Conservation (phyloP, 2,329 filamentous ascomycete genomes). For the Falciphora oryzae region DNA sequence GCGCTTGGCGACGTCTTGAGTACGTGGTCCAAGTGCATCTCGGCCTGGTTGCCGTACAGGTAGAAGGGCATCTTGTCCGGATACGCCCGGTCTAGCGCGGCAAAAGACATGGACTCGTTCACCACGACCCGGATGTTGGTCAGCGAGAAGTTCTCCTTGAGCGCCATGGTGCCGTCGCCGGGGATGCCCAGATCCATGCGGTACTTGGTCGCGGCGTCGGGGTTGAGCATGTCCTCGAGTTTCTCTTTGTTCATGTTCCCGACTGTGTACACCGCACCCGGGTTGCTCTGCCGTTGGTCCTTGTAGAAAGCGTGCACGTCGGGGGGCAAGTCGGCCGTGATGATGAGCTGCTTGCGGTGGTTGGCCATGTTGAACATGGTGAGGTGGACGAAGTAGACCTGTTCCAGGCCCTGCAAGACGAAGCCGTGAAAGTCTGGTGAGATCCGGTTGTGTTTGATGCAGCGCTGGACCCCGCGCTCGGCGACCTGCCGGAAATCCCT, state of each 20-base stretch:
- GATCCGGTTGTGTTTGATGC: conserved; percentile 29
- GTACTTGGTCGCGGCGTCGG: too few species aligned
- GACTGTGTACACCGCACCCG: background rate
- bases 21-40: conserved; percentile 37
- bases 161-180: background rate
- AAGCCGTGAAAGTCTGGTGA: conserved; percentile 30
- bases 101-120: too few species aligned
- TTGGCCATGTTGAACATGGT: conserved; percentile 35
- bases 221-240: conserved; percentile 18
- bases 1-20: conserved; percentile 35
- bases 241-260: background rate
- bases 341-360: conserved; percentile 31
- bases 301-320: conserved; percentile 16
- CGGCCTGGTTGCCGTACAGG: conserved; percentile 31
- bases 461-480: conserved; percentile 23
- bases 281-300: background rate
- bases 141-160: background rate
- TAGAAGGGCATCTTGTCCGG: conserved; percentile 35
- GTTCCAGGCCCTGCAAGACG: conserved; percentile 28
- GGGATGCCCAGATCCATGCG: too few species aligned
- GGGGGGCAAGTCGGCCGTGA: conserved; percentile 22
- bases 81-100: too few species aligned
- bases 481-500: conserved; percentile 26
- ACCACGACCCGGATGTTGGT: too few species aligned
- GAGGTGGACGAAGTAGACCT: conserved; percentile 29